A percentile compares a stretch with the other conserved stretches of the same genome.
phyloP scores from a whole-genome alignment of 1,284 basidiomycete species.

The Moesziomyces parantarcticus region DNA sequence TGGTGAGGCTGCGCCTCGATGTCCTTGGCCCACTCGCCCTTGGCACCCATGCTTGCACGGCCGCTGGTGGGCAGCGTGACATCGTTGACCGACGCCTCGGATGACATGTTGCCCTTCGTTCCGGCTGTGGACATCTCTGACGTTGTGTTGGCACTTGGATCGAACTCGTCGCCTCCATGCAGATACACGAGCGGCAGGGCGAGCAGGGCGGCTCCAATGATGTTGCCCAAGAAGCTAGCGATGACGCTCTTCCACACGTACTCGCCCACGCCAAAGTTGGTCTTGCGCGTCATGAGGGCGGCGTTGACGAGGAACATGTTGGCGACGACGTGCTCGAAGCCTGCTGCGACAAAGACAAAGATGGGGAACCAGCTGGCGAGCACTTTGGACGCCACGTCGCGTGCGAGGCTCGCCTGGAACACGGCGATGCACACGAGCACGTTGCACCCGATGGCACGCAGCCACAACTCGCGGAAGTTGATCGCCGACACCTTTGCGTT shows the following conservation, averaged over 20 bases:
- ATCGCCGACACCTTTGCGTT: constrained; percentile 42
- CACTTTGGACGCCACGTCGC: constrained; percentile 79
- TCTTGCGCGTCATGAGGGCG: constrained; percentile 68
- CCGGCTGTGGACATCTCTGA: background rate
- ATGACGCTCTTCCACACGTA: constrained; percentile 80
- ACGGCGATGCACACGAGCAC: constrained; percentile 82
- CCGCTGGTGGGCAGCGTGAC: constrained; percentile 22
- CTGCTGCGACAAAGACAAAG: constrained; percentile 77
- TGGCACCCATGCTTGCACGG: background rate
- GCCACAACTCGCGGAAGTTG: constrained; percentile 73
- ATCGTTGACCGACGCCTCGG: constrained; percentile 23
- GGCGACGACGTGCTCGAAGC: constrained; percentile 75
- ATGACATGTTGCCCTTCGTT: constrained; percentile 5
- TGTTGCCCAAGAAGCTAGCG: constrained; percentile 77
- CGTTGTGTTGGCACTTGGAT: constrained; percentile 30
- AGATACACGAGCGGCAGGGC: constrained; percentile 68
- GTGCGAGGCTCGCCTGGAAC: constrained; percentile 81
- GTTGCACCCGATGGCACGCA: constrained; percentile 81
- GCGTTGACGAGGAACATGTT: constrained; percentile 77
- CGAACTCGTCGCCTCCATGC: constrained; percentile 52
- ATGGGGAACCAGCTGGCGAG: constrained; percentile 80
- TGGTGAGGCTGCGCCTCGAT: constrained; percentile 40
- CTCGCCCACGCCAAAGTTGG: constrained; percentile 67
- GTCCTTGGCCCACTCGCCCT: constrained; percentile 25
- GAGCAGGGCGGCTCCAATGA: constrained; percentile 74